Conservation (phyloP, 805 yeast species). For the Jamesozyma rosinii region DNA sequence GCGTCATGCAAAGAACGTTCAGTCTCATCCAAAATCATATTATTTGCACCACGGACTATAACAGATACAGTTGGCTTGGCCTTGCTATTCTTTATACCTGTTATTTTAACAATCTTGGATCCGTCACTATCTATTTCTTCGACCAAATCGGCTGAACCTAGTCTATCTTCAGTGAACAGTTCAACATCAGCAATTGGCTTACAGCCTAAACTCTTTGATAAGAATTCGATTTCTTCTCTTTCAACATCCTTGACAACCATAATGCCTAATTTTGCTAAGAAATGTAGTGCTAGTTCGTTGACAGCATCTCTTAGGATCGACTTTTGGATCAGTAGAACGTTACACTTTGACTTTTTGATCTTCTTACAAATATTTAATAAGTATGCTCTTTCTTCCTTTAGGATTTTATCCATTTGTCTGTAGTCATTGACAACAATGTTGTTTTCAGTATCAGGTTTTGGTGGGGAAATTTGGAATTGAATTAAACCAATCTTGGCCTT, state of each 20-base stretch:
- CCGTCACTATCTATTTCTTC: conserved; percentile 89
- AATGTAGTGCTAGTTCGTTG: conserved; percentile 88
- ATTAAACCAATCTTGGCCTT: conserved; percentile 84
- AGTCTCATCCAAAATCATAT: conserved; percentile 83
- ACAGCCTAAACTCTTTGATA: conserved; percentile 75
- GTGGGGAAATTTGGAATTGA: conserved; percentile 93
- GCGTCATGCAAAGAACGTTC: conserved; percentile 98
- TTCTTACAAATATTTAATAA: conserved; percentile 89
- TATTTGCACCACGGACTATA: conserved; percentile 90
- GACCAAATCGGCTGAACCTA: conserved; percentile 84
- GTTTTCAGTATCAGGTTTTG: conserved; percentile 96
- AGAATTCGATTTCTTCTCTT: conserved; percentile 91
- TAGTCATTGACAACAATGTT: conserved; percentile 95
- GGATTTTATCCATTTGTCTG: conserved; percentile 97
- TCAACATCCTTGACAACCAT: conserved; percentile 92
- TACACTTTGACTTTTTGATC: conserved; percentile 94
- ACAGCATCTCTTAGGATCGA: conserved; percentile 93
- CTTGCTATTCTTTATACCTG: conserved; percentile 52
- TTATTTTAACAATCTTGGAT: conserved; percentile 77
- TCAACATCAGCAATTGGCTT: conserved; percentile 95
- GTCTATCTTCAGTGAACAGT: conserved; percentile 82
- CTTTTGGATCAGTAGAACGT: conserved; percentile 80
- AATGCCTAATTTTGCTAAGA: conserved; percentile 83
- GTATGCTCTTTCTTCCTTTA: conserved; percentile 96
- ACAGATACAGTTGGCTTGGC: conserved; percentile 64